Conservation (phyloP, 139 green algal species). For the Helicosporidium sp. region DNA sequence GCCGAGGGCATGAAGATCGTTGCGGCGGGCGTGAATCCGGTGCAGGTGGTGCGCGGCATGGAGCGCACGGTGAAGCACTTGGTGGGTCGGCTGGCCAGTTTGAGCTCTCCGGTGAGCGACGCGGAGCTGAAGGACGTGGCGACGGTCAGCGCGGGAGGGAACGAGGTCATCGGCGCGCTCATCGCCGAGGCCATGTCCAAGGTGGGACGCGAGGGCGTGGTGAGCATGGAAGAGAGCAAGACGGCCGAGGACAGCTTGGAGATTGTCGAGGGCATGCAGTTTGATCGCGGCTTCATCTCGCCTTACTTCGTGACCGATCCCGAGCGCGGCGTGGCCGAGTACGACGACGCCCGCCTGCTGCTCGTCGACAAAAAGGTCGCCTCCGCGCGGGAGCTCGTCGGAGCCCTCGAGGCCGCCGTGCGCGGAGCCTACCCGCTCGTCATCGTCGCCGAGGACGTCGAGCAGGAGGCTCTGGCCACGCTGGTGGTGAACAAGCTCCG, state of each 20-base stretch:
- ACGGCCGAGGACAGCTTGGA: conserved; percentile 86
- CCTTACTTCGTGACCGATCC: conserved; percentile 99
- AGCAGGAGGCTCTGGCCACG: conserved; percentile 95
- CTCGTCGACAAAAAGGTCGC: conserved; percentile 99
- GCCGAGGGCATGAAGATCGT: conserved; percentile 91
- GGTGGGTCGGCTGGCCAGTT: conserved; percentile 57
- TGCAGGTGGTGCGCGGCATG: conserved; percentile 79
- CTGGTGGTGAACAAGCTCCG: conserved; percentile 99
- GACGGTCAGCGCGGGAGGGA: conserved; percentile 85
- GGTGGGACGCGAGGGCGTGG: conserved; percentile 81
- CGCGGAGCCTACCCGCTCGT: conserved; percentile 80
- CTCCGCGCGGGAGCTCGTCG: conserved; percentile 86
- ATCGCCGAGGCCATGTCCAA: conserved; percentile 83
- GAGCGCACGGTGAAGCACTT: conserved; percentile 64
- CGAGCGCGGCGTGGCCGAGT: conserved; percentile 88
- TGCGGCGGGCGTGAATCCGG: conserved; percentile 78
- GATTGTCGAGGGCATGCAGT: conserved; percentile 99
- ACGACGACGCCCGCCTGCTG: conserved; percentile 74
- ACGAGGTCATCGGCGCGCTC: conserved; percentile 78
- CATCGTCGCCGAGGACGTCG: conserved; percentile 98
- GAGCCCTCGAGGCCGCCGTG: conserved; percentile 80
- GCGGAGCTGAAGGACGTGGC: conserved; percentile 75
- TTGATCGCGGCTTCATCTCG: conserved; percentile 96
- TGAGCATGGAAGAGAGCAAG: conserved; percentile 95
- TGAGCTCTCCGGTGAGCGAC: conserved; percentile 63